Conservation (phyloP, 1,284 basidiomycete species). For the Dichomitus squalens region DNA sequence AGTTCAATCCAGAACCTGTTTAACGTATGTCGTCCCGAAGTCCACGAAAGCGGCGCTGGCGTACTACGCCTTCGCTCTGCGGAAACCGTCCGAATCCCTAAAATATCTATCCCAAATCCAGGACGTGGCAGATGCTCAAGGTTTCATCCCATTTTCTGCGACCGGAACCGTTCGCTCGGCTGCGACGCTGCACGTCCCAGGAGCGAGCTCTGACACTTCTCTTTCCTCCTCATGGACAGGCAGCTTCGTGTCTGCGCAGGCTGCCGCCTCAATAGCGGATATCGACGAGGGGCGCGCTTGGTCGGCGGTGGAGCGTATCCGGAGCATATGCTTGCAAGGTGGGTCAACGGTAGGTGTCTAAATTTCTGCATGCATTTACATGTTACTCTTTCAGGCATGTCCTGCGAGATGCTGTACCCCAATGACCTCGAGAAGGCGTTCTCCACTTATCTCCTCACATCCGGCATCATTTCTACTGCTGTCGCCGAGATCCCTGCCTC, state of each 20-base stretch:
- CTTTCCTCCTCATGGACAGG: conserved; percentile 48
- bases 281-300: conserved; percentile 66
- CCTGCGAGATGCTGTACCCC: conserved; percentile 51
- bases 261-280: conserved; percentile 45
- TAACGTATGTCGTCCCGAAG: conserved; percentile 36
- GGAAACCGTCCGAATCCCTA: conserved; percentile 65
- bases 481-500: conserved; percentile 51
- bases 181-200: conserved; percentile 40
- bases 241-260: conserved; percentile 47
- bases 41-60: conserved; percentile 66
- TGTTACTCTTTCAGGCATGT: conserved; percentile 46
- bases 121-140: conserved; percentile 51
- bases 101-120: conserved; percentile 57
- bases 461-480: conserved; percentile 54
- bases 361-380: background rate
- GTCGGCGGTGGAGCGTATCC: conserved; percentile 63
- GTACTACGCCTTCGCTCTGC: conserved; percentile 78
- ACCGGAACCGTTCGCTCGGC: conserved; percentile 47
- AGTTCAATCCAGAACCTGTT: conserved; percentile 7
- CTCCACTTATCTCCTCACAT: conserved; percentile 52
- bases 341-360: conserved; percentile 12
- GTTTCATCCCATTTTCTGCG: conserved; percentile 48
- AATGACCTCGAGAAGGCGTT: conserved; percentile 51
- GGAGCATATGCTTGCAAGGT: conserved; percentile 75
- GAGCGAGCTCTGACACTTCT: conserved; percentile 41